Conservation (phyloP, 768 basidiomycete species). For the Mycena kentingensis region DNA sequence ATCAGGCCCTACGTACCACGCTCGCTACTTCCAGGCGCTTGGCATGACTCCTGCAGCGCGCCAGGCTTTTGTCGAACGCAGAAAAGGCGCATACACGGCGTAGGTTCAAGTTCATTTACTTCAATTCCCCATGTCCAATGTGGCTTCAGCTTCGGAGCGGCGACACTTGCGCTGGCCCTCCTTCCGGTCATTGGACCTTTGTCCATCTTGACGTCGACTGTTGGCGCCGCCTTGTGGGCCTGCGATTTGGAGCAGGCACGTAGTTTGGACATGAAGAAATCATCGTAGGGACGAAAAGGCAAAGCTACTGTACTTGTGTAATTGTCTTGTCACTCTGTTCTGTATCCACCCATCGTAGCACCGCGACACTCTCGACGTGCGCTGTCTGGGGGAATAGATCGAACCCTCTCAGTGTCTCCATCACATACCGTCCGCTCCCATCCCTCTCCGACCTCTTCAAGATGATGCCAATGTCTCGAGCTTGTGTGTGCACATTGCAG, state of each 20-base stretch:
- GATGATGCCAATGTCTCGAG: constrained; percentile 82
- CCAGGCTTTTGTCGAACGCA: constrained; percentile 46
- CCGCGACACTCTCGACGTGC: constrained; percentile 85
- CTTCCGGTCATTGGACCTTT: constrained; percentile 61
- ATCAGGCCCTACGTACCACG: constrained; percentile 58
- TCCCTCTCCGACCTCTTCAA: constrained; percentile 45
- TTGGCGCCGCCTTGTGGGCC: constrained; percentile 76
- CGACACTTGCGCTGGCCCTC: constrained; percentile 59
- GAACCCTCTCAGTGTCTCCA: constrained; percentile 86
- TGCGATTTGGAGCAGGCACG: constrained; percentile 55
- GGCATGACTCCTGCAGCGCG: constrained; percentile 46
- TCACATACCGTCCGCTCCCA: constrained; percentile 56
- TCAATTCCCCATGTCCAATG: not conserved
- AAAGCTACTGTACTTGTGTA: not conserved
- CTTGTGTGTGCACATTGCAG: constrained; percentile 94
- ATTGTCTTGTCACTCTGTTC: not conserved
- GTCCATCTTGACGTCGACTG: constrained; percentile 62
- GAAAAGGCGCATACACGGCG: constrained; percentile 66
- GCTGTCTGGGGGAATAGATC: constrained; percentile 97
- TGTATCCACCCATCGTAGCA: constrained; percentile 55
- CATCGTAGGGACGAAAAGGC: not conserved
- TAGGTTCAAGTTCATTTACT: constrained; percentile 32
- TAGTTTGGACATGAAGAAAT: not conserved
- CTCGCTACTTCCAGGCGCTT: constrained; percentile 73
- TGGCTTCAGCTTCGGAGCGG: constrained; percentile 59